Evolutionary conservation across 163 green algal species (phyloP).

Genomic region (Chlamydomonas reinhardtii): DNA sequence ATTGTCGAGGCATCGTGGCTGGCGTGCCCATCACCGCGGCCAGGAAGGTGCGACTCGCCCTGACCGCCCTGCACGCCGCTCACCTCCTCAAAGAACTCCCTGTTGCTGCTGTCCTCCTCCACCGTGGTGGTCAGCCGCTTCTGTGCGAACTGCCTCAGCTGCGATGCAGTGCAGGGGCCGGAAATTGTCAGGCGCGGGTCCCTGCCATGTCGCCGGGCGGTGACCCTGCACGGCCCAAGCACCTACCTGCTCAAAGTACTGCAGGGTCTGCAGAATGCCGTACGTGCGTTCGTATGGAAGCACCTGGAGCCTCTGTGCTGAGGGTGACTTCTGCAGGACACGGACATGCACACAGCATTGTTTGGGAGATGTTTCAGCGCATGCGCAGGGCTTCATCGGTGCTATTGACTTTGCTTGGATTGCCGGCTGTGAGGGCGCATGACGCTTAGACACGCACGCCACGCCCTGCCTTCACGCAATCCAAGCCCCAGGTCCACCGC

Average conservation of each 20-base stretch:
- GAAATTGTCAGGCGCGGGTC: not conserved
- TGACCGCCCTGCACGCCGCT: not conserved
- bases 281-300: slow-evolving; percentile 55
- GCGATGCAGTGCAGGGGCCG: not conserved
- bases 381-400: no score
- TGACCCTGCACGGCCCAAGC: not conserved
- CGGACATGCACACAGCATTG: not conserved
- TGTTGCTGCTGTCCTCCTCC: slow-evolving; percentile 69
- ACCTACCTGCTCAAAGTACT: slow-evolving; percentile 58
- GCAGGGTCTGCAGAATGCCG: slow-evolving; percentile 54
- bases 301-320: slow-evolving; percentile 43
- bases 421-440: no score
- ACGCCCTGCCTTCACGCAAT: no score
- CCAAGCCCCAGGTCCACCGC: no score
- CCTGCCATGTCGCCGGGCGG: not conserved
- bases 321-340: slow-evolving; percentile 49
- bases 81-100: slow-evolving; percentile 73
- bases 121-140: slow-evolving; percentile 73
- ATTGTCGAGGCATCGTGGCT: no score
- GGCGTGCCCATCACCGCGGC: no score
- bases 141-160: slow-evolving; percentile 62
- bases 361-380: not conserved
- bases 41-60: no score
- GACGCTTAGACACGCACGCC: no score
- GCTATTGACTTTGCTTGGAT: no score